phyloP scores from a whole-genome alignment of 495 filamentous ascomycete species.

The Xeromyces bisporus region DNA sequence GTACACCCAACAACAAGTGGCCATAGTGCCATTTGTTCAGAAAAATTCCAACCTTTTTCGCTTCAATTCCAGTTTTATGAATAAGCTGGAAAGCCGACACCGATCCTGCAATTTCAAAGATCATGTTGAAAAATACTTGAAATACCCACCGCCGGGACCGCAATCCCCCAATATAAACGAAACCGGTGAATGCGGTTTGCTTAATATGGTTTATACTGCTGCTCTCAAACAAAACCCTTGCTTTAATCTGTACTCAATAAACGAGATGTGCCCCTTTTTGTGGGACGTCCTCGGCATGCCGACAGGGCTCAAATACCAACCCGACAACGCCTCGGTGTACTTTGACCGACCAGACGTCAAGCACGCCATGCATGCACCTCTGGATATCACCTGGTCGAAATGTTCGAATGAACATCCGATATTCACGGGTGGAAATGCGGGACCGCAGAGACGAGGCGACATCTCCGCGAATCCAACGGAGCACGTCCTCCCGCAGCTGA shows the following conservation, averaged over 20 bases:
- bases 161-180: constrained; percentile 19
- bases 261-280: constrained; percentile 23
- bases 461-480: constrained; percentile 26
- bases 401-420: constrained; percentile 22
- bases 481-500: constrained; percentile 40
- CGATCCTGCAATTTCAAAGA: constrained; percentile 38
- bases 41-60: constrained; percentile 37
- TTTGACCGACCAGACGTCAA: constrained; percentile 43
- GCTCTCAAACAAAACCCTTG: constrained; percentile 38
- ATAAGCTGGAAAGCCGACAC: constrained; percentile 28
- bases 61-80: constrained; percentile 37
- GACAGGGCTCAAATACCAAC: constrained; percentile 19
- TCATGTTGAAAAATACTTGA: constrained; percentile 37
- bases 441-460: constrained; percentile 23
- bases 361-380: constrained; percentile 38
- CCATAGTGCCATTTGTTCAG: constrained; percentile 31
- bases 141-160: constrained; percentile 32
- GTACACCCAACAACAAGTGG: constrained; percentile 22
- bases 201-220: constrained; percentile 29
- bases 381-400: constrained; percentile 22
- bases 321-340: constrained; percentile 31
- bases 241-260: constrained; percentile 43
- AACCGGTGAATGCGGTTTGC: constrained; percentile 34
- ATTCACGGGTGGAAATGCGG: constrained; percentile 24
- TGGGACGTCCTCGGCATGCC: constrained; percentile 35